Conservation (phyloP, 352 stramenopile species). For the Pythium diclinum region DNA sequence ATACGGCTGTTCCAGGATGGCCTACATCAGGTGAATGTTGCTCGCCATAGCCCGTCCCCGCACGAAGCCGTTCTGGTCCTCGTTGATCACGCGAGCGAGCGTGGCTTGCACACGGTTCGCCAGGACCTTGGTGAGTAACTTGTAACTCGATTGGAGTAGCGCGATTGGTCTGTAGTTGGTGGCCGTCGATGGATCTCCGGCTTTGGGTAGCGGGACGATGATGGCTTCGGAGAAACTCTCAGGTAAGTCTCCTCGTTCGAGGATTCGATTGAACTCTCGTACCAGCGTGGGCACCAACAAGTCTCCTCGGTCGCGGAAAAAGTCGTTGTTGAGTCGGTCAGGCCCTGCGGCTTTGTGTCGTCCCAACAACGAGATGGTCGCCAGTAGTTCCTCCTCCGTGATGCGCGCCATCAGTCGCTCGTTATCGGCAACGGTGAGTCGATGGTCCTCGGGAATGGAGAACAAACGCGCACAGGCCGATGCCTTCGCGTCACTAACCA, state of each 20-base stretch:
- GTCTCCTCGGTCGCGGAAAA: conserved; percentile 1
- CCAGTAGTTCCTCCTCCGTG: conserved; percentile 1
- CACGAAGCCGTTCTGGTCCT: conserved; percentile 31
- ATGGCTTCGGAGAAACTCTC: conserved; percentile 1
- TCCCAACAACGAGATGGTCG: neutral
- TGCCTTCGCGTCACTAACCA: neutral
- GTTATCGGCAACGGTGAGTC: neutral
- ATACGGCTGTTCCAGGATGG: conserved; percentile 6
- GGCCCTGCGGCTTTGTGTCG: conserved; percentile 7
- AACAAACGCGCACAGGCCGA: neutral
- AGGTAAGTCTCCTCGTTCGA: neutral
- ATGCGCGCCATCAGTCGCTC: neutral
- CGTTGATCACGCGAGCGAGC: conserved; percentile 10
- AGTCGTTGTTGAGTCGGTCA: conserved; percentile 21
- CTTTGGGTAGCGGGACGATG: conserved; percentile 27
- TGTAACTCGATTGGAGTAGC: conserved; percentile 30
- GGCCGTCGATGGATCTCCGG: conserved; percentile 13
- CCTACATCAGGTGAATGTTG: no score
- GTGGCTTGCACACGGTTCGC: conserved; percentile 6
- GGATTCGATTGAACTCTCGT: conserved; percentile 7
- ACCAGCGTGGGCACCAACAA: neutral
- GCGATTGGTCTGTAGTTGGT: conserved; percentile 30
- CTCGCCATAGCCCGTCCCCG: conserved; percentile 1
- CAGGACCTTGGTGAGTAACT: conserved; percentile 26
- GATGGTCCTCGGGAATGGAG: neutral